phyloP scores from a whole-genome alignment of 345 rosid genomes.

The Moricandia arvensis region DNA sequence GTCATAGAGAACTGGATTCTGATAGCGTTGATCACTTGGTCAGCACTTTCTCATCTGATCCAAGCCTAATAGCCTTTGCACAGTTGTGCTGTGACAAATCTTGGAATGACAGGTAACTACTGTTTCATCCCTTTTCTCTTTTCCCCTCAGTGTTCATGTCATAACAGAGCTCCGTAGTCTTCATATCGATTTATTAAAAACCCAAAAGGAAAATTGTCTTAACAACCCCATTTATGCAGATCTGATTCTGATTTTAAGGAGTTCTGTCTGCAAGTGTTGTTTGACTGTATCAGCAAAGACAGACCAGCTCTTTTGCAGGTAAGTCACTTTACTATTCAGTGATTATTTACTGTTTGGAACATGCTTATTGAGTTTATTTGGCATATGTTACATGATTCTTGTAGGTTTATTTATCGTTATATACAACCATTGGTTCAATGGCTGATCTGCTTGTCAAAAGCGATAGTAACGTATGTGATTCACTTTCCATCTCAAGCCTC shows the following conservation, averaged over 20 bases:
- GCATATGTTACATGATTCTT: constrained; percentile 20
- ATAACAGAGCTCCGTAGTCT: not conserved
- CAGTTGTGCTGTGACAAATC: constrained; percentile 86
- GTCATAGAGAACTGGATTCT: constrained; percentile 48
- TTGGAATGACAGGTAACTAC: constrained; percentile 69
- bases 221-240: constrained; percentile 50
- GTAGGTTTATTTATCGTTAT: constrained; percentile 83
- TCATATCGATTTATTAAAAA: not conserved
- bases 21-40: constrained; percentile 82
- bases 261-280: constrained; percentile 89
- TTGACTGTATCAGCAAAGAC: constrained; percentile 96
- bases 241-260: constrained; percentile 83
- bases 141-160: not conserved
- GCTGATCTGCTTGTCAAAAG: constrained; percentile 59
- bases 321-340: constrained; percentile 4
- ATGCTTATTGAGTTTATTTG: not conserved
- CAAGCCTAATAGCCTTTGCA: constrained; percentile 90
- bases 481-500: constrained; percentile 73
- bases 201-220: not conserved
- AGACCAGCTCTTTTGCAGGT: constrained; percentile 96
- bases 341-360: not conserved
- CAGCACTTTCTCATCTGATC: constrained; percentile 93
- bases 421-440: constrained; percentile 68
- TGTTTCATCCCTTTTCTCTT: not conserved
- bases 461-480: constrained; percentile 44